Conservation (phyloP, 805 yeast species). For the Starmera dryadoides region DNA sequence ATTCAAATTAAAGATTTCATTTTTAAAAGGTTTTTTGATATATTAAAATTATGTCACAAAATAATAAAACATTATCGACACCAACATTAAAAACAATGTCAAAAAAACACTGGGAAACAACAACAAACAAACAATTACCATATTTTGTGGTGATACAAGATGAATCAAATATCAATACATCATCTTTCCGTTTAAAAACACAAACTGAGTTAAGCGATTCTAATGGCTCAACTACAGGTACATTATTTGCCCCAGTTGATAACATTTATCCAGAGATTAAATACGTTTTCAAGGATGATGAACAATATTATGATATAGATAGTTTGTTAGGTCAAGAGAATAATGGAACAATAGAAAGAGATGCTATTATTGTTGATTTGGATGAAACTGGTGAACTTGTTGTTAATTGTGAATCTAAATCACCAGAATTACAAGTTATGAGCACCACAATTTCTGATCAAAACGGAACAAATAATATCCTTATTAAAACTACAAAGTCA, state of each 20-base stretch:
- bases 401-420: slow-evolving; percentile 6
- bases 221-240: neutral
- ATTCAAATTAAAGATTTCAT: too few species aligned
- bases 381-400: slow-evolving; percentile 13
- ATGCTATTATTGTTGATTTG: slow-evolving; percentile 16
- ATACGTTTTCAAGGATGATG: slow-evolving; percentile 21
- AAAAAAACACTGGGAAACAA: neutral
- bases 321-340: too few species aligned
- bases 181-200: neutral
- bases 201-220: neutral
- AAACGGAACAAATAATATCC: slow-evolving; percentile 17
- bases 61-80: too few species aligned
- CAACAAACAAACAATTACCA: slow-evolving; percentile 6
- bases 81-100: neutral
- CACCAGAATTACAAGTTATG: slow-evolving; percentile 13
- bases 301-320: slow-evolving; percentile 10
- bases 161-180: slow-evolving; percentile 1
- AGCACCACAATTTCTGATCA: slow-evolving; percentile 13
- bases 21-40: too few species aligned
- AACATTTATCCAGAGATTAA: slow-evolving; percentile 19
- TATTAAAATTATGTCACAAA: too few species aligned
- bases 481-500: slow-evolving; percentile 15
- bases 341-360: slow-evolving; percentile 8
- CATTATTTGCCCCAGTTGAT: neutral
- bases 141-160: slow-evolving; percentile 17